Evolutionary conservation across 352 stramenopile genomes (phyloP), one percentile per base, ranked within the genome.

Genomic region (Pythium utonaiense): DNA sequence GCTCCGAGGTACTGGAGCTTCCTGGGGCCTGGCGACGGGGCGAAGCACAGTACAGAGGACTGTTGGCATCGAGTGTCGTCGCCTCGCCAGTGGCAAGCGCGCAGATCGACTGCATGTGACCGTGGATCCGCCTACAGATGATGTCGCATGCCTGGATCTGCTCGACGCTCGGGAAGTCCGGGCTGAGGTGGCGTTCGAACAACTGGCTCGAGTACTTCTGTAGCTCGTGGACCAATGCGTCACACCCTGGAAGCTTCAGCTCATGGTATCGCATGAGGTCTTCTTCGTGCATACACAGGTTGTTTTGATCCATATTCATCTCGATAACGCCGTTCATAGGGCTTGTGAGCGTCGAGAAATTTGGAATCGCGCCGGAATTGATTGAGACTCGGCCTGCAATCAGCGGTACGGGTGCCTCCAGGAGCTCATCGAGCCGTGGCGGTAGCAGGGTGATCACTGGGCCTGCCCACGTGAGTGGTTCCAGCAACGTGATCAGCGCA

Each of bases 271-370:
- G 70, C 66, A 77, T 65, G 31, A 91, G 42, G 54, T 93, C 81
- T 36, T 91, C 80, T 57, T 88, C 77, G 52, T 93, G 80, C 80
- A 93, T 90, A 30, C 77, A 73, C 3, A 93, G 50, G 19, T 77
- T 74, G 60, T 91, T 89, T 28, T 84, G 71, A 57, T 93, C 84
- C 77, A 93, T 86, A 41, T 89, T 83, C 73, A 93, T 88, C 60
- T 91, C 78, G 49, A 91, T 87, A 13, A 93, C 78, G 16, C 81
- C 80, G 13, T 70, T 71, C 73, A 91, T 89, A 10, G 82, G 76
- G 13, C 59, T 65, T 5, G 69, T 71, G 24, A 89, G 58, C 22
- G 80, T 88, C 22, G 80, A 88, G 36, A 85, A 88, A 2, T 75
- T 82, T 16, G 53, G 62, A 44, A 76, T 77, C 10, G 59, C 56